These are phyloP conservation scores for Reticulascus tulasneorum DNA, from an alignment of 2,329 filamentous ascomycete species.

Conservation along the genomic window DNA sequence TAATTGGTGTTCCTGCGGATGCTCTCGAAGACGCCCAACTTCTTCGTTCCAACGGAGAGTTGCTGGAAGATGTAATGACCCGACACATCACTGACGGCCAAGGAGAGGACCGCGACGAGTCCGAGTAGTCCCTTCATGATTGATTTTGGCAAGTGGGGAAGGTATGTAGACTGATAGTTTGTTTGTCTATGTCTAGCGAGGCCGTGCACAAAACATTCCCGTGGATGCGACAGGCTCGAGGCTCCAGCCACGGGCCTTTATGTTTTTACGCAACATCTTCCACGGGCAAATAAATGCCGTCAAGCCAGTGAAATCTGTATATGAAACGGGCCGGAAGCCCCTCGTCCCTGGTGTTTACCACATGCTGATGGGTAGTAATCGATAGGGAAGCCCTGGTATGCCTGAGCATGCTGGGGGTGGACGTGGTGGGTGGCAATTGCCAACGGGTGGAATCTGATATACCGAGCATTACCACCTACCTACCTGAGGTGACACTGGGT, in stretches of 20 bases:
- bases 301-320: neutral
- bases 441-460: too few species aligned
- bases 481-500: neutral
- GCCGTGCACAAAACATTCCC: neutral
- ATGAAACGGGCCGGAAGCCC: slow-evolving; percentile 1
- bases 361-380: too few species aligned
- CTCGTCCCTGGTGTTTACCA: too few species aligned
- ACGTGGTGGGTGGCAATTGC: too few species aligned
- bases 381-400: too few species aligned
- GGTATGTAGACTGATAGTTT: neutral
- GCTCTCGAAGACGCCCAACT: slow-evolving; percentile 25
- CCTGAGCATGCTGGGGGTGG: too few species aligned
- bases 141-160: neutral
- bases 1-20: slow-evolving; percentile 33
- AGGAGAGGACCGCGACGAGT: slow-evolving; percentile 2
- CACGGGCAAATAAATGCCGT: neutral
- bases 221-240: neutral
- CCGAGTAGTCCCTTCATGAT: slow-evolving; percentile 11
- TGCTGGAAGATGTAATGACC: slow-evolving; percentile 27
- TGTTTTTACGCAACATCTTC: neutral
- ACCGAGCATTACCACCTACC: too few species aligned
- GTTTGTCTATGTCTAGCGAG: neutral
- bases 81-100: slow-evolving; percentile 9
- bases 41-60: slow-evolving; percentile 19
- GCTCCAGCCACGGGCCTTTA: neutral